Conservation (phyloP, 2,329 filamentous ascomycete species). For the Pseudocercospora eumusae region DNA sequence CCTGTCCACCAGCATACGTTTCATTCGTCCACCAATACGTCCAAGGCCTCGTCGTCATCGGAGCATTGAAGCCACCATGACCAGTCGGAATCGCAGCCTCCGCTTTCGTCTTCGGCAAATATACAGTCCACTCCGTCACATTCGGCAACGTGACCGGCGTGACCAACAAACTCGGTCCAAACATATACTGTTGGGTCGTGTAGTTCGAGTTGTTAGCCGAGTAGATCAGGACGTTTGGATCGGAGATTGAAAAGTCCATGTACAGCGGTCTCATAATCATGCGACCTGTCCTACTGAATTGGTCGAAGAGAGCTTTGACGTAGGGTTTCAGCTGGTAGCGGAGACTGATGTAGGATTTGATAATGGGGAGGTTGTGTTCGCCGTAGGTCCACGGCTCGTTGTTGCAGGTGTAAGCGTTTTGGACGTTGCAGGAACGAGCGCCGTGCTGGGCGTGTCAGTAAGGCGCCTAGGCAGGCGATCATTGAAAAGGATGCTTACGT, state of each 20-base stretch:
- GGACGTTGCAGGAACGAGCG: conserved; percentile 33
- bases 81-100: conserved; percentile 20
- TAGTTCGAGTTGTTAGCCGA: conserved; percentile 39
- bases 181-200: conserved; percentile 46
- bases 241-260: conserved; percentile 43
- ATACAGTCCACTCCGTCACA: conserved; percentile 42
- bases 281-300: conserved; percentile 39
- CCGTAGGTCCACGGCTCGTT: conserved; percentile 41
- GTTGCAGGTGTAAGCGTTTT: conserved; percentile 42
- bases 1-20: conserved; percentile 44
- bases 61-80: background rate
- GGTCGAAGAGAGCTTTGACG: conserved; percentile 38
- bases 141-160: conserved; percentile 43
- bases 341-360: conserved; percentile 36
- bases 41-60: conserved; percentile 35
- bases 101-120: conserved; percentile 37
- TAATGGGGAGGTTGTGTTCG: conserved; percentile 34
- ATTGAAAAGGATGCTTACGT: conserved; percentile 19
- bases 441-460: conserved; percentile 33
- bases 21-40: conserved; percentile 47
- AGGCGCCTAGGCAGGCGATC: too few relatives aligned
- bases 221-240: conserved; percentile 31
- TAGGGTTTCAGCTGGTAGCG: conserved; percentile 37
- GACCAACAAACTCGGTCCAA: conserved; percentile 42
- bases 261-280: conserved; percentile 45